Base-by-base conservation (phyloP, 495 filamentous ascomycete genomes). In the Podospora fimiseda region DNA sequence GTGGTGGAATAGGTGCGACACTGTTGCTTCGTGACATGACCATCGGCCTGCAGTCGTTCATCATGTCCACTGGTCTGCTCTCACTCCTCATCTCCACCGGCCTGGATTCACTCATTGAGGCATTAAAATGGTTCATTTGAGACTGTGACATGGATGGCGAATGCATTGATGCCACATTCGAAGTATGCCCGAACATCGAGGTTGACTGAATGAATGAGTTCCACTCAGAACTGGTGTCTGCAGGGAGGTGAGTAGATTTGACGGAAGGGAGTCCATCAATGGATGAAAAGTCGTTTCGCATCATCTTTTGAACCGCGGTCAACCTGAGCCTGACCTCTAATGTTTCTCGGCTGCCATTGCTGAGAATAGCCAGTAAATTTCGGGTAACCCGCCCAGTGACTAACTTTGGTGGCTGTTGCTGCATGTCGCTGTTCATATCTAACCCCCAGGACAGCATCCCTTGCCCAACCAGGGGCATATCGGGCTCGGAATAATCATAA, bases 401-500 rank as follows among this genome's bases (percentile, higher is more conserved):
- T 63, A 95, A 79, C 42, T 89, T 83, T 23, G 81, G 60, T 24
- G 76, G 55, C 77, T 74, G 50, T 76, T 79, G 30, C 76, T 77
- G 39, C 21, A 24, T 77, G 53, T 74, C 74, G 20, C 74, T 77
- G 36, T 53, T 53, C n/a, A 74, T 64, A 44, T 77, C 64, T 45
- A 98, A 76, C 27, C 84, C 84, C 81, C 86, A 86, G 52, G 93
- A 97, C 19, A 98, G 78, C 87, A 97, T 88, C 50, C 93, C 93
- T 67, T 96, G 94, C 15, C 93, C 93, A 9, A 96, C 92, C 51
- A 96, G 79, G 43, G 93, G 93, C 5, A 84, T 87, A 56, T 95
- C 90, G 51, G 87, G 86, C 69, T 98, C 93, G 6, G 93, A 97
- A 69, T 90, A 97, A 62, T 98, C 93, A 70, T 88, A 90, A 18